Conservation (phyloP, 1,284 basidiomycete genomes). For the Meira miltonrushii region DNA sequence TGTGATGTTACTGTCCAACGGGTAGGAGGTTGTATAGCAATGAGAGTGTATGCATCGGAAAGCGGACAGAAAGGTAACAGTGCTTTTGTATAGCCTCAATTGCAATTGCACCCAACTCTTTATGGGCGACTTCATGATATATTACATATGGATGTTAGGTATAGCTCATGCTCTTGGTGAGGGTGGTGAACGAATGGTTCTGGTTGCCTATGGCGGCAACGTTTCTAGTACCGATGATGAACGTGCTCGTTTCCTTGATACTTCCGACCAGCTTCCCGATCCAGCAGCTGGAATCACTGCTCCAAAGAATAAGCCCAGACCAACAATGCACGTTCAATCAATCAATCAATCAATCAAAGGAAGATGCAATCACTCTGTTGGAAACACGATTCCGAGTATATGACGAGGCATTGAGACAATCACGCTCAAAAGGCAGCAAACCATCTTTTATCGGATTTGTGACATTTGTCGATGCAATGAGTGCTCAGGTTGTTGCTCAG, state of each 20-base stretch:
- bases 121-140: too few relatives aligned
- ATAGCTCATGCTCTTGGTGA: not conserved
- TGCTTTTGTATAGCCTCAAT: too few relatives aligned
- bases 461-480: constrained; percentile 91
- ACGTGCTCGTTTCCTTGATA: constrained; percentile 6
- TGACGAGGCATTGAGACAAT: constrained; percentile 54
- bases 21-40: too few relatives aligned
- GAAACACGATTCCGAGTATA: constrained; percentile 5
- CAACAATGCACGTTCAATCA: constrained; percentile 28
- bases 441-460: constrained; percentile 81
- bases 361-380: constrained; percentile 24
- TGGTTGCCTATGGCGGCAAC: not conserved
- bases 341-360: constrained; percentile 31
- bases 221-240: not conserved
- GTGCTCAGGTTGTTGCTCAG: constrained; percentile 78
- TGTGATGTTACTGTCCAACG: too few relatives aligned
- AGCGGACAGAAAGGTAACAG: too few relatives aligned
- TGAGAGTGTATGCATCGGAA: too few relatives aligned
- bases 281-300: constrained; percentile 1
- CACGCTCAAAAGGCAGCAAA: constrained; percentile 66
- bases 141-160: too few relatives aligned
- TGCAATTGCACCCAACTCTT: too few relatives aligned
- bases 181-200: not conserved
- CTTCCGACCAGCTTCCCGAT: not conserved
- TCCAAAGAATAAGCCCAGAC: constrained; percentile 19